Evolutionary conservation across 2,329 filamentous ascomycete species (phyloP), one percentile per base, ranked within the genome.

Genomic region (Chaetomiaceae sp.): DNA sequence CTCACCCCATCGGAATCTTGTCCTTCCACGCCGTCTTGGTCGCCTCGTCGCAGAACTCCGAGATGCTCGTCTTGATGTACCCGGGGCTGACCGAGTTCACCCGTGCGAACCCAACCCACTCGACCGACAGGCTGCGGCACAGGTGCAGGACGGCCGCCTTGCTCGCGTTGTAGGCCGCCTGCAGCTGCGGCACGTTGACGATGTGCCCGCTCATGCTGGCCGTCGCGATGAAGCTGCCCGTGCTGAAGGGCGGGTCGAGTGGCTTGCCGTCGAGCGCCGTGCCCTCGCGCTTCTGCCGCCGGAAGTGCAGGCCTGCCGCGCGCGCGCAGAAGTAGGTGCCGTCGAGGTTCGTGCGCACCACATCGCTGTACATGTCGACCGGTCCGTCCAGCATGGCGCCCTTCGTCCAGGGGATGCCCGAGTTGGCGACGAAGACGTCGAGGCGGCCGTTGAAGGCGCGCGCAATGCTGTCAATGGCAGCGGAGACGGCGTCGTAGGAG

Each of bases 341-440:
- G 62, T 88, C 84, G 12, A 91, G 66, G 63, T 93, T 86, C 40
- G 84, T 83, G 38, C 72, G 68, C 55, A 88, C 73, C 32, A 91
- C 83, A 50, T 80, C 76, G 40, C 74, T 73, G 67, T 86, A 86
- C 57, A 79, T 76, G 15, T 79, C 74, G 15, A 82, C 60, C 5
- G 77, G 68, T 19, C 81, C 83, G 51, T 86, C 81, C 29, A 87
- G 71, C 61, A 84, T 79, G 8, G 80, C 62, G 0, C 83, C 83
- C 49, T 86, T 73, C 2, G 76, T 81, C 84, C 84, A 90, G 0
- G 81, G 75, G 43, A 89, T 81, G 42, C 86, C 86, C 12, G 83
- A 82, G 61, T 93, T 91, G 56, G 86, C 86, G 36, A 90, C 78
- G 58, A 91, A 88, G 55, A 88, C 72, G 58, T 90, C 86, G 8